Percentiles rank a stretch among this genome's conserved stretches.
phyloP scores from a whole-genome alignment of 345 rosid species.

The Salix suchowensis region DNA sequence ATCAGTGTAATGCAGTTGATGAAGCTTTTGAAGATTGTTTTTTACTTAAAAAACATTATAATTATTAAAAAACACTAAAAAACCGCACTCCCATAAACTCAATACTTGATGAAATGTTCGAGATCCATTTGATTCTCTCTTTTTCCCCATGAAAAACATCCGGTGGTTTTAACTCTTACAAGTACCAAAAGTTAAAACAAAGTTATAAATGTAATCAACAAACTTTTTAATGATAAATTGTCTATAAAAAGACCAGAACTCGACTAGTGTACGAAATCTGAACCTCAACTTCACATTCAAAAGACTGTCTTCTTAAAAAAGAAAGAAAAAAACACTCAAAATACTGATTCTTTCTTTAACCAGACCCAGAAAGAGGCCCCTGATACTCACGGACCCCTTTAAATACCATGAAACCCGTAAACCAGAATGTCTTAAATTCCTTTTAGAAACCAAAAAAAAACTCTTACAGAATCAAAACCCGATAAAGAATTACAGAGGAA shows the following conservation, averaged over 20 bases:
- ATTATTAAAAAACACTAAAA: too few species aligned
- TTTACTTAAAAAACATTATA: too few species aligned
- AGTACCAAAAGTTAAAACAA: background rate
- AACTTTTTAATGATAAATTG: background rate
- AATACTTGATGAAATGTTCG: background rate
- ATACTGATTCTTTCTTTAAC: background rate
- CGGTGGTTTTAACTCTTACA: background rate
- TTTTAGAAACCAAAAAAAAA: background rate
- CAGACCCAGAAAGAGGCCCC: conserved; percentile 5
- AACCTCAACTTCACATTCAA: background rate
- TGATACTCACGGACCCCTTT: background rate
- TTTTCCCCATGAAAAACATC: background rate
- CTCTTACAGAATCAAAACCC: conserved; percentile 18
- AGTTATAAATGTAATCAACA: background rate
- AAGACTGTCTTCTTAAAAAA: background rate
- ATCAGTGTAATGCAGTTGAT: too few species aligned
- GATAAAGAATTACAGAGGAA: background rate
- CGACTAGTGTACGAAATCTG: background rate
- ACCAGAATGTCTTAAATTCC: conserved; percentile 3
- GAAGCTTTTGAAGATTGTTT: too few species aligned
- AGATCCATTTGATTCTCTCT: background rate
- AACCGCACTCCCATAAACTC: too few species aligned
- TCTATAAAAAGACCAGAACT: background rate
- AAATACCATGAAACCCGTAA: conserved; percentile 5
- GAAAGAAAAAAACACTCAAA: background rate